Percentiles rank a stretch among this genome's conserved stretches.
Conservation (phyloP, 495 filamentous ascomycete species). For the Xylaria bambusicola region DNA sequence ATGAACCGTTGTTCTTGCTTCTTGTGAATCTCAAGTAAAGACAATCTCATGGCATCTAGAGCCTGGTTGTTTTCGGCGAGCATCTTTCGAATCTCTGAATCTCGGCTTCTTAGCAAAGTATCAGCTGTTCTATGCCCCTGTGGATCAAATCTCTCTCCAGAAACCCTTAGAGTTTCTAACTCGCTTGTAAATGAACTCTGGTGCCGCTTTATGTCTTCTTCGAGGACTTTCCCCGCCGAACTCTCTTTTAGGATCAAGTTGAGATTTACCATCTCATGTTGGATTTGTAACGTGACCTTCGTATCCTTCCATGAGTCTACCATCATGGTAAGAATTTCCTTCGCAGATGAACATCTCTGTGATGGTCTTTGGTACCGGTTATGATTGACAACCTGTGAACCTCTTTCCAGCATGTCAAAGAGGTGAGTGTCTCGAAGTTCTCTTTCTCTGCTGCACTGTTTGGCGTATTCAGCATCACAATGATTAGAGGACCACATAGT, state of each 20-base stretch:
- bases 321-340: not conserved
- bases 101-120: not conserved
- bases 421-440: constrained; percentile 13
- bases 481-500: constrained; percentile 18
- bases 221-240: constrained; percentile 3
- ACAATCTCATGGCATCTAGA: not conserved
- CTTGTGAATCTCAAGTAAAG: not conserved
- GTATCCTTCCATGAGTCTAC: not conserved
- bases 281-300: constrained; percentile 13
- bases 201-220: not conserved
- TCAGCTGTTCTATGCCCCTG: not conserved
- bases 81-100: not conserved
- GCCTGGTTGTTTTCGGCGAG: constrained; percentile 4
- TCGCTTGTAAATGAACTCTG: not conserved
- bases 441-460: constrained; percentile 4
- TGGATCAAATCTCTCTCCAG: not conserved
- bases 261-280: constrained; percentile 23
- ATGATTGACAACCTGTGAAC: not conserved
- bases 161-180: not conserved
- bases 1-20: not conserved
- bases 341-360: not conserved
- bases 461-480: not conserved
- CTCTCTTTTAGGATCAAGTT: constrained; percentile 17
- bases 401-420: constrained; percentile 1
- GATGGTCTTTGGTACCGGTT: not conserved